Base-by-base conservation (phyloP, 805 yeast species). In the Candida maltosa region DNA sequence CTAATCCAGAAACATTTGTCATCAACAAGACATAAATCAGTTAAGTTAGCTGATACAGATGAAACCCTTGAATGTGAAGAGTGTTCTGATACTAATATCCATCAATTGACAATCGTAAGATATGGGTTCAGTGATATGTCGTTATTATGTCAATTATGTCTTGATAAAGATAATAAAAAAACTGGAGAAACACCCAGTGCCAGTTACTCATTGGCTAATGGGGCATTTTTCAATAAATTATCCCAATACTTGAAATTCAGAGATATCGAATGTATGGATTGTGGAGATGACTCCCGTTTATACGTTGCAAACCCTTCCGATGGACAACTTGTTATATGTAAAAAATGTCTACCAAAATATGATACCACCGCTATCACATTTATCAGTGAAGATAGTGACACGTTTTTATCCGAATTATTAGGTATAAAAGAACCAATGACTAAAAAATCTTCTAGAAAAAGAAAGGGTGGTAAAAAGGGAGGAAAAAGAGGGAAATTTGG, bases 61-160 rank as follows among this genome's bases (percentile, higher is more conserved):
- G 80, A 76, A 44, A 55, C 52, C 7, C 50, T 78, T 3, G 65
- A 63, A 42, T 78, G 84, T 52, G 82, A 76, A 48, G 75, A 70
- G 27, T 78, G 84, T 52, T 63, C 62, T 15, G 75, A 76, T 45
- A 45, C 64, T 25, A 78, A 76, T 45, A 64, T 78, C 31, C 81
- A 76, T 51, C 72, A 69, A 46, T 56, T 78, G 35, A 66, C 60
- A 33, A 60, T 78, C 29, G 58, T 73, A 6, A 52, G 83, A 25
- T 73, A 65, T 48, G 83, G 79, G 2, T 75, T 79, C 19, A 65
- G 72, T 12, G 81, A 76, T 45, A 70, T 78, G 68, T 52, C 68
- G 0, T 51, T 76, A 39, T 50, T 75, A 15, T 78, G 84, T 47
- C 59, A 57, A 21, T 31, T 40, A 4, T 78, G 84, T 49, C 53